phyloP scores from a whole-genome alignment of 768 basidiomycete genomes.

The Suillus placidus region DNA sequence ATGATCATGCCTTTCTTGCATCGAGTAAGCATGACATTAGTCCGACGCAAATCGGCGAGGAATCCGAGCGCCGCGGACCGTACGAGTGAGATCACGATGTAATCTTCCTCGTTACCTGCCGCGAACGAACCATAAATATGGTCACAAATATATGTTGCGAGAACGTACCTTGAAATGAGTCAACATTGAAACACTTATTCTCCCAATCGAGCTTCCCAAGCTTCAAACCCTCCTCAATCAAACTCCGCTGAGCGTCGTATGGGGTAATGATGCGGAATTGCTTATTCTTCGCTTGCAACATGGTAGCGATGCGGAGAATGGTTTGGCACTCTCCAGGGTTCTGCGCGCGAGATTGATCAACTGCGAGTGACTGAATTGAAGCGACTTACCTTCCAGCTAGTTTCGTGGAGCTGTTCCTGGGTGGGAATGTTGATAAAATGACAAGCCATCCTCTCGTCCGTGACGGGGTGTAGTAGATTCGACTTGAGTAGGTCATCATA shows the following conservation, averaged over 20 bases:
- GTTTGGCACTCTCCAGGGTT: slow-evolving; percentile 60
- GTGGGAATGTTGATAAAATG: slow-evolving; percentile 63
- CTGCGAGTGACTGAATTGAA: slow-evolving; percentile 7
- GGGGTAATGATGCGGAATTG: slow-evolving; percentile 75
- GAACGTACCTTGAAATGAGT: slow-evolving; percentile 73
- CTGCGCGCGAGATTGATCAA: slow-evolving; percentile 36
- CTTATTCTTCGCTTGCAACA: slow-evolving; percentile 52
- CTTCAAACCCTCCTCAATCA: slow-evolving; percentile 61
- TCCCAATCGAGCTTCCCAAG: slow-evolving; percentile 53
- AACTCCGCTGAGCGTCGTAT: slow-evolving; percentile 71
- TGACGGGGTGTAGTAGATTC: slow-evolving; percentile 49
- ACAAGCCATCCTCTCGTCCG: slow-evolving; percentile 48
- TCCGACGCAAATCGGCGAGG: slow-evolving; percentile 61
- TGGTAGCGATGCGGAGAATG: slow-evolving; percentile 57
- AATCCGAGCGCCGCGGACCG: slow-evolving; percentile 69
- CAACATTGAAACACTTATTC: slow-evolving; percentile 76
- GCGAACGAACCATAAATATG: slow-evolving; percentile 7
- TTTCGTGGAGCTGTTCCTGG: slow-evolving; percentile 36
- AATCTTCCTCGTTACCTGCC: slow-evolving; percentile 81
- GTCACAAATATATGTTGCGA: slow-evolving; percentile 9
- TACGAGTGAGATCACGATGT: slow-evolving; percentile 73
- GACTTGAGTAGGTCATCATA: slow-evolving; percentile 68
- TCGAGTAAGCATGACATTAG: slow-evolving; percentile 88
- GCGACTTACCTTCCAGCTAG: slow-evolving; percentile 42
- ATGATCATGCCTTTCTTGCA: slow-evolving; percentile 82